phyloP scores from a whole-genome alignment of 1,139 yeast species.

The Lodderomyces beijingensis region DNA sequence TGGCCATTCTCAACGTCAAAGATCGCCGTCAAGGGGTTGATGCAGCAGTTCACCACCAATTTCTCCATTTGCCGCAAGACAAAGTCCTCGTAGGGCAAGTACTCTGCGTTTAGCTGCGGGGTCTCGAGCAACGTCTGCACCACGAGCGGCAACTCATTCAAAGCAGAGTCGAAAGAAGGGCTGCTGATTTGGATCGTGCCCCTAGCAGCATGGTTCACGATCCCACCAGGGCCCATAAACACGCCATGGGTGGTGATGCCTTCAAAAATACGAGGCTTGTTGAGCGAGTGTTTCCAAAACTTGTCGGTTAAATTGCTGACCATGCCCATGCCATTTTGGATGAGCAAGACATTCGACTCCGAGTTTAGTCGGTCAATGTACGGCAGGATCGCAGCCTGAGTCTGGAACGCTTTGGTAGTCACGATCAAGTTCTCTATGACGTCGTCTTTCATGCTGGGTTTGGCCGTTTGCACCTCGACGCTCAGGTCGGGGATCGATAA shows the following conservation, averaged over 20 bases:
- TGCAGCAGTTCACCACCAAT: conserved; percentile 66
- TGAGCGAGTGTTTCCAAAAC: conserved; percentile 17
- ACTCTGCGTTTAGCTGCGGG: conserved; percentile 37
- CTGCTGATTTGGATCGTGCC: conserved; percentile 51
- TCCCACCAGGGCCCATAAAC: conserved; percentile 38
- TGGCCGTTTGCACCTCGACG: not conserved
- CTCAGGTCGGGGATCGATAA: not conserved
- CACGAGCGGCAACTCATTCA: conserved; percentile 22
- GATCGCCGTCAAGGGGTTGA: conserved; percentile 70
- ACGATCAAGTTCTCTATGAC: conserved; percentile 51
- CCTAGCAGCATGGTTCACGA: conserved; percentile 62
- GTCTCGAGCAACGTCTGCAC: conserved; percentile 28
- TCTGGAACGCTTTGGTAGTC: conserved; percentile 61
- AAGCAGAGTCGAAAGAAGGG: not conserved
- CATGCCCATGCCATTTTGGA: conserved; percentile 79
- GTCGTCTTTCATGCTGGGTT: not conserved
- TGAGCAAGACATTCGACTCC: conserved; percentile 54
- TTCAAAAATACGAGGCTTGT: conserved; percentile 58
- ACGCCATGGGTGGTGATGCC: conserved; percentile 88
- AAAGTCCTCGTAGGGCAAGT: conserved; percentile 50
- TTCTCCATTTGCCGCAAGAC: conserved; percentile 68
- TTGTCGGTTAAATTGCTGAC: conserved; percentile 46
- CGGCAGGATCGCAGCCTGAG: conserved; percentile 42
- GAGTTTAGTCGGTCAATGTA: conserved; percentile 37
- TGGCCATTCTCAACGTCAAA: conserved; percentile 73